phyloP scores from a whole-genome alignment of 495 filamentous ascomycete genomes.

The Penicillium egyptiacum region DNA sequence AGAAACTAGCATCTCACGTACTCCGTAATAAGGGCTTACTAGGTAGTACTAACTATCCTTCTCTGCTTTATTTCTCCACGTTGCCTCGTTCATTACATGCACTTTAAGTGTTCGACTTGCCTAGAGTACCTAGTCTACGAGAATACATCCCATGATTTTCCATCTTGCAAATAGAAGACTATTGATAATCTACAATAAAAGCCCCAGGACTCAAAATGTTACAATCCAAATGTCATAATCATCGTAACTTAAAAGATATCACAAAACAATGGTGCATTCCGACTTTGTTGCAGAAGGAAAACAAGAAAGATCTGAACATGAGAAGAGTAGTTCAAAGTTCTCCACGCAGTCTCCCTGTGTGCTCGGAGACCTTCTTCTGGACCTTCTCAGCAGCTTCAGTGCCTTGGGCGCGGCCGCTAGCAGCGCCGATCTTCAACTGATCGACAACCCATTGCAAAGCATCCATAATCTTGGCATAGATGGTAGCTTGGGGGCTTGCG shows the following conservation, averaged over 20 bases:
- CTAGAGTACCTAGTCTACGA: not conserved
- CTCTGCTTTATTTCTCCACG: not conserved
- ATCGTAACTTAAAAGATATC: slow-evolving; percentile 17
- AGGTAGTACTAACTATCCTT: too few relatives aligned
- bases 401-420: slow-evolving; percentile 60
- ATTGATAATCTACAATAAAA: slow-evolving; percentile 9
- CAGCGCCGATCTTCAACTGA: slow-evolving; percentile 61
- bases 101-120: not conserved
- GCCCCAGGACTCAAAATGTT: slow-evolving; percentile 2
- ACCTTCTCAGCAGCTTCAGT: slow-evolving; percentile 51
- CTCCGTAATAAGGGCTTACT: too few relatives aligned
- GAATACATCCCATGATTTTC: not conserved
- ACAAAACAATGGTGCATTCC: slow-evolving; percentile 1
- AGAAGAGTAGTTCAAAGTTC: slow-evolving; percentile 34
- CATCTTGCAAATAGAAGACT: not conserved
- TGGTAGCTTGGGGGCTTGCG: slow-evolving; percentile 59
- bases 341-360: slow-evolving; percentile 28
- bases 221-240: slow-evolving; percentile 21
- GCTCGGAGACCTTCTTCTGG: slow-evolving; percentile 35
- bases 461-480: slow-evolving; percentile 63
- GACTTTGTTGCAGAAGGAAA: slow-evolving; percentile 1
- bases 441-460: slow-evolving; percentile 60
- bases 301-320: not conserved
- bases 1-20: too few relatives aligned
- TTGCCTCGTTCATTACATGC: not conserved